phyloP scores from a whole-genome alignment of 177 flowering plant genomes.

The Tripterygium wilfordii region DNA sequence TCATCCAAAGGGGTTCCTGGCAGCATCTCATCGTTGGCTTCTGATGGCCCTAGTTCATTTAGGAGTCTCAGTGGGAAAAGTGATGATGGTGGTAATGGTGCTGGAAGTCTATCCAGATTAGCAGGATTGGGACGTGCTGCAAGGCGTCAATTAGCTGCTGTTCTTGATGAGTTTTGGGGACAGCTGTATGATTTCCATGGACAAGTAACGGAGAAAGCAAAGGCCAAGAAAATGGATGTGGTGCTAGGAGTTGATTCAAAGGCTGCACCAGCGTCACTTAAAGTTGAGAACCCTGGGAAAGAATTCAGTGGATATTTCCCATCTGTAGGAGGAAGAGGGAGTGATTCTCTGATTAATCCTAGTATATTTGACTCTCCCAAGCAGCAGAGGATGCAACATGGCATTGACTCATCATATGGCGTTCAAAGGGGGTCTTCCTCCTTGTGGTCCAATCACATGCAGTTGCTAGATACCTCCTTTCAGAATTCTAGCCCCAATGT shows the following conservation, averaged over 20 bases:
- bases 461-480: conserved; percentile 44
- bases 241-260: conserved; percentile 44
- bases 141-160: conserved; percentile 68
- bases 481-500: conserved; percentile 33
- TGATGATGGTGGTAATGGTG: conserved; percentile 73
- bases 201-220: conserved; percentile 64
- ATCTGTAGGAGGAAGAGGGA: conserved; percentile 39
- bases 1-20: conserved; percentile 31
- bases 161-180: conserved; percentile 97
- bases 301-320: conserved; percentile 36
- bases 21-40: conserved; percentile 28
- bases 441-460: conserved; percentile 43
- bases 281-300: conserved; percentile 34
- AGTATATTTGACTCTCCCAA: conserved; percentile 41
- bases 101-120: conserved; percentile 84
- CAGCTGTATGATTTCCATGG: conserved; percentile 91
- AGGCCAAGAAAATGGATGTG: conserved; percentile 47
- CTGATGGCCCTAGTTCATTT: conserved; percentile 81
- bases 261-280: conserved; percentile 23
- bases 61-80: conserved; percentile 72
- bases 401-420: conserved; percentile 48
- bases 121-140: conserved; percentile 96
- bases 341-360: conserved; percentile 30
- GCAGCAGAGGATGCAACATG: conserved; percentile 41
- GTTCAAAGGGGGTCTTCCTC: conserved; percentile 43